phyloP scores from a whole-genome alignment of 306 rosid genomes.

The Acmispon strigosus region DNA sequence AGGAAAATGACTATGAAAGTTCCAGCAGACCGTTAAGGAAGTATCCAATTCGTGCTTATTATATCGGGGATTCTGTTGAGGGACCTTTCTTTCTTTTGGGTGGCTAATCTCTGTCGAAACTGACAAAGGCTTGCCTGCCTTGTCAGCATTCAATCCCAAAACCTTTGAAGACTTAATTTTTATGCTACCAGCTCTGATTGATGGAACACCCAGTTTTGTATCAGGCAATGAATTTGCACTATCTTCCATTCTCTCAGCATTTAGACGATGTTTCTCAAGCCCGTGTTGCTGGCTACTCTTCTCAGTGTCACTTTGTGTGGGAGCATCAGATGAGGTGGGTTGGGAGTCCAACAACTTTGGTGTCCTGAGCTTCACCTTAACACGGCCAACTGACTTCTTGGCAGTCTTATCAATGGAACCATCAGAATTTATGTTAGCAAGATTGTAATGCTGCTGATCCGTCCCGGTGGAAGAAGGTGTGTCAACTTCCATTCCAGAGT shows the following conservation, averaged over 20 bases:
- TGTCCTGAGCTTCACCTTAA: constrained; percentile 81
- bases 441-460: constrained; percentile 48
- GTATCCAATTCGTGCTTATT: constrained; percentile 69
- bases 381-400: constrained; percentile 62
- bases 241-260: constrained; percentile 59
- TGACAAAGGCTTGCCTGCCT: constrained; percentile 21
- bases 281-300: constrained; percentile 72
- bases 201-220: constrained; percentile 14
- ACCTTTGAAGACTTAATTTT: constrained; percentile 73
- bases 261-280: constrained; percentile 42
- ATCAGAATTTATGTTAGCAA: constrained; percentile 58
- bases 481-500: constrained; percentile 69
- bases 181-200: constrained; percentile 64
- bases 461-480: constrained; percentile 82
- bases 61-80: constrained; percentile 36
- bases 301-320: constrained; percentile 77
- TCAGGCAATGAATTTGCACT: constrained; percentile 69
- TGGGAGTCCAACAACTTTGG: constrained; percentile 60
- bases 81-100: constrained; percentile 35
- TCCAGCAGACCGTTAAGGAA: constrained; percentile 52
- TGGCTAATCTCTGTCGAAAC: constrained; percentile 21
- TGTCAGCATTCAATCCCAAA: constrained; percentile 47
- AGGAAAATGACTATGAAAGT: constrained; percentile 8
- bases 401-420: constrained; percentile 46
- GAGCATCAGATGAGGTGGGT: constrained; percentile 65